A percentile compares a stretch with the other conserved stretches of the same genome.
These are phyloP conservation scores for Fusarium decemcellulare DNA, from an alignment of 2,329 filamentous ascomycete species.

Conservation along the genomic window DNA sequence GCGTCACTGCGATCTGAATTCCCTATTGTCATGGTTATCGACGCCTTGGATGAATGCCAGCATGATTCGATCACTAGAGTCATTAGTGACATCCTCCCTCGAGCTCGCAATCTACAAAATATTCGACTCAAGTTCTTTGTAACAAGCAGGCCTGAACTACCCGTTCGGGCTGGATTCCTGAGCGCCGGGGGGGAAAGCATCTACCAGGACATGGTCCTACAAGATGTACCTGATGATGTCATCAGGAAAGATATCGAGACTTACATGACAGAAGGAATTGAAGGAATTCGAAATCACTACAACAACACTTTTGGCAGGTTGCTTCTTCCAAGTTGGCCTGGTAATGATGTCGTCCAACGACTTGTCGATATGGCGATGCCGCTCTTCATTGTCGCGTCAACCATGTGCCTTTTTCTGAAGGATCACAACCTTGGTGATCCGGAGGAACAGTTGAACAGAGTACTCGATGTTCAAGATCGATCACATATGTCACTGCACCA, in stretches of 20 bases:
- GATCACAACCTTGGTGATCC: no score
- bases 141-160: constrained; percentile 58
- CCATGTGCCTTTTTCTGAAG: constrained; percentile 44
- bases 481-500: no score
- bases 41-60: constrained; percentile 48
- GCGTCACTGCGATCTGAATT: background rate
- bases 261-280: constrained; percentile 51
- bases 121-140: constrained; percentile 49
- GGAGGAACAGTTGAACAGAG: no score
- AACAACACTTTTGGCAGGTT: constrained; percentile 7
- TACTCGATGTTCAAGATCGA: no score
- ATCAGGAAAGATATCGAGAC: constrained; percentile 55
- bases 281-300: constrained; percentile 38
- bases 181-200: constrained; percentile 40
- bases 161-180: constrained; percentile 52
- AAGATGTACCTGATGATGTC: constrained; percentile 50
- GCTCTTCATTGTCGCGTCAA: constrained; percentile 54
- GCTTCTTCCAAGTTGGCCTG: constrained; percentile 50
- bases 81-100: constrained; percentile 53
- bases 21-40: constrained; percentile 52
- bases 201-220: constrained; percentile 49
- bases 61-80: constrained; percentile 47
- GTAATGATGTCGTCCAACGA: background rate
- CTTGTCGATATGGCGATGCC: constrained; percentile 50
- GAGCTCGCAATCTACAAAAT: constrained; percentile 20